Evolutionary conservation across 208 protist species (phyloP).

Genomic region (Leptomonas pyrrhocoris): DNA sequence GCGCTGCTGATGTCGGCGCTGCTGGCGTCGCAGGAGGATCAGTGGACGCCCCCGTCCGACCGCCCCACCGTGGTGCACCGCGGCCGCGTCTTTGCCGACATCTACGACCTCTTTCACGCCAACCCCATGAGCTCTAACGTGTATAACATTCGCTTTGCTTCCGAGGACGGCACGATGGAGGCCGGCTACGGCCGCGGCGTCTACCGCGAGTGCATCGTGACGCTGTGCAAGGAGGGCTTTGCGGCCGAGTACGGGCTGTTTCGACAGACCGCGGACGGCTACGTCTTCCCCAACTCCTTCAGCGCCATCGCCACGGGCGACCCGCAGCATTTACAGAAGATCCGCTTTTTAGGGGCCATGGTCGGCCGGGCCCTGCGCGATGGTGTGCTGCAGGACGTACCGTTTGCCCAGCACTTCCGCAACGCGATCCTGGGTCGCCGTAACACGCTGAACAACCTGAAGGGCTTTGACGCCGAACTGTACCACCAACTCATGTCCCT

Average conservation of each 20-base stretch:
- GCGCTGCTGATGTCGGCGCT: conserved; percentile 64
- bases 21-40: conserved; percentile 38
- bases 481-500: conserved; percentile 86
- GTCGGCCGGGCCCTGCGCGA: conserved; percentile 91
- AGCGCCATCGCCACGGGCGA: conserved; percentile 73
- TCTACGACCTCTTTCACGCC: conserved; percentile 67
- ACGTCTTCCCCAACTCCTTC: conserved; percentile 92
- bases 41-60: conserved; percentile 21
- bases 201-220: conserved; percentile 90
- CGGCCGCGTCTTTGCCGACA: conserved; percentile 82
- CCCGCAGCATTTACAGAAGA: conserved; percentile 62
- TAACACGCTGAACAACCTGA: conserved; percentile 91
- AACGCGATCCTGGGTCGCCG: conserved; percentile 85
- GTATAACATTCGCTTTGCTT: conserved; percentile 66
- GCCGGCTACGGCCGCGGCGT: conserved; percentile 92
- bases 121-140: conserved; percentile 48
- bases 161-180: conserved; percentile 57
- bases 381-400: conserved; percentile 88
- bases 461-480: conserved; percentile 84
- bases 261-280: conserved; percentile 73
- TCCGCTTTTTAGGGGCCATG: conserved; percentile 91
- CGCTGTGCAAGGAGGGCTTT: conserved; percentile 85
- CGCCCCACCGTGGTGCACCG: conserved; percentile 48
- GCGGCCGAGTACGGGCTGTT: conserved; percentile 86
- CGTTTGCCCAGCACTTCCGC: conserved; percentile 93